Conservation (phyloP, 768 basidiomycete genomes). For the Mrakia blollopis region DNA sequence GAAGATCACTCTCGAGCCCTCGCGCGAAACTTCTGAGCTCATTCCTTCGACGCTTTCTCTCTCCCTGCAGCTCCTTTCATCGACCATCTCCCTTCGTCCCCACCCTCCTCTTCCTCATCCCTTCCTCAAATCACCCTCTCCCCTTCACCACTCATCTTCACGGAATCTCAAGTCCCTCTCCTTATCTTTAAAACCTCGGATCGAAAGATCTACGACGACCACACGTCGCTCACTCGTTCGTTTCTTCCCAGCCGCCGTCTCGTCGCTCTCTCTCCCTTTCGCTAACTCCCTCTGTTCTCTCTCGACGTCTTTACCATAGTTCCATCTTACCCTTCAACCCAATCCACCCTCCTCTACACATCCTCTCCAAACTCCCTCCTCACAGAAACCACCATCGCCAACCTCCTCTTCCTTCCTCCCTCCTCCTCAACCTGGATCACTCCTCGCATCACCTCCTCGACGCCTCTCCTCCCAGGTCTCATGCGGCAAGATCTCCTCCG, state of each 20-base stretch:
- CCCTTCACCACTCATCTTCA: not conserved
- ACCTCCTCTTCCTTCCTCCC: conserved; percentile 27
- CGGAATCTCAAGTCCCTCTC: not conserved
- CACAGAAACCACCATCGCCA: conserved; percentile 29
- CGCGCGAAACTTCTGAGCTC: not conserved
- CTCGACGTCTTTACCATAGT: not conserved
- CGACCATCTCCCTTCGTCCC: not conserved
- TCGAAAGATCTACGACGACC: conserved; percentile 17
- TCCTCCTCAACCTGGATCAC: conserved; percentile 13
- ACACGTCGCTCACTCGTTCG: conserved; percentile 2
- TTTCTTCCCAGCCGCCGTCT: not conserved
- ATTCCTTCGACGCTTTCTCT: not conserved
- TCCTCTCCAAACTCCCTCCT: not conserved
- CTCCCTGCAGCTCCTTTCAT: not conserved
- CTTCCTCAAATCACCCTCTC: conserved; percentile 15
- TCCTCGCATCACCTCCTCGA: not conserved
- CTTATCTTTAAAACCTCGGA: conserved; percentile 21
- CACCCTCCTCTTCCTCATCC: not conserved
- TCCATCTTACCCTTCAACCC: not conserved
- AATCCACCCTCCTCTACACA: conserved; percentile 18
- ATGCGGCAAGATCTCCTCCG: not conserved
- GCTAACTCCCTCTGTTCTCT: not conserved
- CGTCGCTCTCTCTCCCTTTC: not conserved
- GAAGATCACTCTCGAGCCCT: too few species aligned
- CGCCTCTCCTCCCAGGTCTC: conserved; percentile 18